Conservation (phyloP, 176 grass and related monocot genomes). For the Poa pratensis region DNA sequence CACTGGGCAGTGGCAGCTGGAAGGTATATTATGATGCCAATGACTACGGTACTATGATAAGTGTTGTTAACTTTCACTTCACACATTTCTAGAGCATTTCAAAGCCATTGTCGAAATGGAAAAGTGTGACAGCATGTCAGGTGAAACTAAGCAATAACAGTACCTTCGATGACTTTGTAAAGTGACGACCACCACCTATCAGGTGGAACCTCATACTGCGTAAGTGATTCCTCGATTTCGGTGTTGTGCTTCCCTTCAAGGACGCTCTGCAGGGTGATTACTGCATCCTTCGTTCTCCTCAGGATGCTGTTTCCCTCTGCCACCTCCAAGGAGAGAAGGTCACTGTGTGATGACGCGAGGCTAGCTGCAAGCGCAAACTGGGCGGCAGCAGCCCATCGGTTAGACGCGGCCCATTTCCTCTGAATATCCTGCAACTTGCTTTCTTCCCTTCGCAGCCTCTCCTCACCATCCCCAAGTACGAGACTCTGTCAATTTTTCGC, state of each 20-base stretch:
- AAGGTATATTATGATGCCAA: background rate
- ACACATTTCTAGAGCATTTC: background rate
- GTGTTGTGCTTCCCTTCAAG: constrained; percentile 80
- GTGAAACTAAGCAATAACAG: background rate
- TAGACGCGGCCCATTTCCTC: constrained; percentile 81
- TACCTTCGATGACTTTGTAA: constrained; percentile 98
- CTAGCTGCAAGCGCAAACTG: constrained; percentile 80
- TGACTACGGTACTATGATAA: background rate
- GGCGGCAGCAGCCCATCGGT: constrained; percentile 87
- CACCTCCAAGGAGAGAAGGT: constrained; percentile 72
- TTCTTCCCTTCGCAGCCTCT: constrained; percentile 67
- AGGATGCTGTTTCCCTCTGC: constrained; percentile 78
- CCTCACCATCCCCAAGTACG: constrained; percentile 73
- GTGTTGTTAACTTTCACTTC: background rate
- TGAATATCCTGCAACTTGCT: constrained; percentile 72
- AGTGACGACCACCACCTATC: constrained; percentile 98
- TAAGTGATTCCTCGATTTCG: constrained; percentile 84
- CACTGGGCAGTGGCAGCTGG: background rate
- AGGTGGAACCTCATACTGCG: constrained; percentile 63
- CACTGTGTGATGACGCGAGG: constrained; percentile 82
- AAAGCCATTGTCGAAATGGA: constrained; percentile 13
- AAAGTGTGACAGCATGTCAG: background rate
- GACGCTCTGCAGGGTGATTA: constrained; percentile 89
- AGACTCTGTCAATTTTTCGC: constrained; percentile 59
- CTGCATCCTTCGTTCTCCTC: constrained; percentile 88